Percentiles rank a stretch among this genome's conserved stretches.
Evolutionary conservation across 805 yeast genomes (phyloP).

Genomic region (Candida suzukii): DNA sequence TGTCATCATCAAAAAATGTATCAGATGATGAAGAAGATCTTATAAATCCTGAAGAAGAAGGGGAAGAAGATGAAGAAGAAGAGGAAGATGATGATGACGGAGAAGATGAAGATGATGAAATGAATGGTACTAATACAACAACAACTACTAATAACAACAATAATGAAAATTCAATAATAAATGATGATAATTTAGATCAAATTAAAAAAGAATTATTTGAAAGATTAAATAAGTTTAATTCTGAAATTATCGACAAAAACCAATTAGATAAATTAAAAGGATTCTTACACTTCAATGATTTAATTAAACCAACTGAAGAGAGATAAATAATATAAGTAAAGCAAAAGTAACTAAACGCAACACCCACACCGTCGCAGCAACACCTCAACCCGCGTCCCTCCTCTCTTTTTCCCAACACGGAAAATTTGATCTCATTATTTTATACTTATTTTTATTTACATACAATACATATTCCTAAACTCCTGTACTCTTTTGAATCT

Average conservation of each 20-base stretch:
- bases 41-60: constrained; percentile 18
- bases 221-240: constrained; percentile 23
- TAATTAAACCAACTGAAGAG: background rate
- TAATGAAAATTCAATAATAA: background rate
- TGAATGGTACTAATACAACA: background rate
- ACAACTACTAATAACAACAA: constrained; percentile 1
- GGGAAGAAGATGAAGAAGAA: constrained; percentile 28
- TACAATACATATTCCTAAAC: too few relatives aligned
- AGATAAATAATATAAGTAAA: background rate
- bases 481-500: too few relatives aligned
- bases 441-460: too few relatives aligned
- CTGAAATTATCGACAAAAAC: constrained; percentile 5
- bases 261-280: background rate
- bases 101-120: constrained; percentile 14
- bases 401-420: too few relatives aligned
- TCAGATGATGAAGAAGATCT: constrained; percentile 28
- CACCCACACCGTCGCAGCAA: too few relatives aligned
- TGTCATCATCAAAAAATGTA: constrained; percentile 20
- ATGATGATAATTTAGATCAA: background rate
- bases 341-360: too few relatives aligned
- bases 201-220: constrained; percentile 17
- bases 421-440: too few relatives aligned
- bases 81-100: constrained; percentile 17
- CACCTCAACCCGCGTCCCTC: too few relatives aligned
- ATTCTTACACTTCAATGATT: background rate